Evolutionary conservation across 176 grass and related monocot genomes (phyloP).

Genomic region (Urochloa ruziziensis): DNA sequence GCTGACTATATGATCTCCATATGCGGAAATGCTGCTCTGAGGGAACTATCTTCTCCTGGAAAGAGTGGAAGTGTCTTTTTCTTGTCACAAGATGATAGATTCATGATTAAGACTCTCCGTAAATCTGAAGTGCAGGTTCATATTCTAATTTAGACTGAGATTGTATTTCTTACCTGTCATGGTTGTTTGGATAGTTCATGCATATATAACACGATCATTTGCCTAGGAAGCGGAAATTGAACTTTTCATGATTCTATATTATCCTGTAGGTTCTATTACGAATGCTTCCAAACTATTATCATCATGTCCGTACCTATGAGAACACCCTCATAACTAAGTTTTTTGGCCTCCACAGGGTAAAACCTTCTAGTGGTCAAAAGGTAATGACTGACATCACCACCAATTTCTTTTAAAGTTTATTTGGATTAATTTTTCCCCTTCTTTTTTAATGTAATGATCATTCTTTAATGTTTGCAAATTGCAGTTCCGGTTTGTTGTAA

Average conservation of each 20-base stretch:
- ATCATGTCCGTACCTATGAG: conserved; percentile 93
- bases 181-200: not conserved
- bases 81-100: conserved; percentile 97
- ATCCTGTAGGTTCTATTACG: conserved; percentile 86
- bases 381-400: conserved; percentile 39
- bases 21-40: conserved; percentile 86
- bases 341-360: conserved; percentile 98
- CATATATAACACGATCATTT: not conserved
- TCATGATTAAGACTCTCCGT: conserved; percentile 98
- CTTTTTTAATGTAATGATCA: not conserved
- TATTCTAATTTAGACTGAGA: not conserved
- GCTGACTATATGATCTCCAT: conserved; percentile 99
- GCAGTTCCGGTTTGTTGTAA: conserved; percentile 98
- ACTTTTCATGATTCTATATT: not conserved
- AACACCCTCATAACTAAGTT: conserved; percentile 99
- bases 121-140: conserved; percentile 99
- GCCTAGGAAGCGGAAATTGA: not conserved
- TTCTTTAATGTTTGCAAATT: conserved; percentile 26
- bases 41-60: conserved; percentile 93
- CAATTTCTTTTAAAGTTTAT: conserved; percentile 14
- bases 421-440: not conserved
- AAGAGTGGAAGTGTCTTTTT: conserved; percentile 99
- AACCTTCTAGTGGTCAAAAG: conserved; percentile 97
- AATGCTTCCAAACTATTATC: conserved; percentile 94
- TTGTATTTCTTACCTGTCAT: conserved; percentile 1